Base-by-base conservation (phyloP, 805 yeast species). In the Candida nanaspora region DNA sequence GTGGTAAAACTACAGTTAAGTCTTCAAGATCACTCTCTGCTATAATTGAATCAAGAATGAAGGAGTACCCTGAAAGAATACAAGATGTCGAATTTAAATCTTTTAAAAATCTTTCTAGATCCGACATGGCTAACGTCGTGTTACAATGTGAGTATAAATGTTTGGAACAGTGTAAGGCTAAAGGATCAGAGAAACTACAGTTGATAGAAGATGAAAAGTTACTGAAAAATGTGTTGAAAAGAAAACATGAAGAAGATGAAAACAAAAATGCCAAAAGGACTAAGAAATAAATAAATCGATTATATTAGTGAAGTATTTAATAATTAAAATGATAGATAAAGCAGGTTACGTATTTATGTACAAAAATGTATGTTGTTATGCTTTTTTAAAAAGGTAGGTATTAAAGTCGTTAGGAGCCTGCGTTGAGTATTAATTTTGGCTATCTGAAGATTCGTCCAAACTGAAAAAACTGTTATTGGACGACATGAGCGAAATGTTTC, bases 191-290 rank as follows among this genome's bases (percentile, higher is more conserved):
- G 1, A 55, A 61, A 11, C 74, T 66, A 46, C 61, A 59, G 39
- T 44, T 72, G 25, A 72, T 83, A 27, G 75, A 72, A 6, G 88
- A 82, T 59, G 74, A 66, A 2, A 81, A 79, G 54, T 55, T 82
- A 34, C 56, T 79, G 35, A 68, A 76, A 41, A 80, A 79, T 51
- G 70, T 82, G 21, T 45, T 76, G 43, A 83, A 82, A 53, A 69
- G 80, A 47, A 70, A 67, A 41, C 14, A 48, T 3, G 61, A 56
- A 33, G 53, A 53, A 11, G 56, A 52, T 15, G 55, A 51, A 7
- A 52, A 47, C 15, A 52, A 46, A 18, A 41, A 38, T 3, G 38
- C 41, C 19, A 59, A 58, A 26, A 59, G 53, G 37, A 48, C 49
- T 23, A 63, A 56, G 43, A 60, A 54, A 42, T 49, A 37, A 39